Evolutionary conservation across 2,329 filamentous ascomycete genomes (phyloP), one percentile per base, ranked within the genome.

Genomic region (Cryphonectria naterciae): DNA sequence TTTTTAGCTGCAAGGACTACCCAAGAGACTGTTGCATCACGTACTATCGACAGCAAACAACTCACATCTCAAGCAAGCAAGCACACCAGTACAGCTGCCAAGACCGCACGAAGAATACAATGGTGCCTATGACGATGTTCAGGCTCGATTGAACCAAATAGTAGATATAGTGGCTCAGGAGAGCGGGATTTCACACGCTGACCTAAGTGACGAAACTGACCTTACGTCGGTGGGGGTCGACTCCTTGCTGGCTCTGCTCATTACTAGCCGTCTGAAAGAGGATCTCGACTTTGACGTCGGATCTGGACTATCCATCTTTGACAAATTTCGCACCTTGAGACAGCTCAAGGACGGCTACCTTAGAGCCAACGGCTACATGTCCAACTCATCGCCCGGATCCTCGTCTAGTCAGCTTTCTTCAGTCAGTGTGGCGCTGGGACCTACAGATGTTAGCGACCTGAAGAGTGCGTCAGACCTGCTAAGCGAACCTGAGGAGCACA

Each of bases 191-290:
- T n/a, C 61, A 13, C 22, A 25, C 13, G 41, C 46, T 4, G 67
- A 69, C 8, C 37, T 69, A 8, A 56, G 46, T 13, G 15, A 37
- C 17, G 67, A 69, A 17, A 65, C 43, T 8, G 60, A 69, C 15
- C 56, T 69, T 35, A 56, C 60, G 15, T 25, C 39, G 13, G 25
- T 69, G 22, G 68, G 68, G 6, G 60, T 69, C 7, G 62, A 69
- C 49, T 69, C 68, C 22, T n/a, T 65, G 13, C 61, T 69, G 1
- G 32, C 61, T 25, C 35, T 69, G 11, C 54, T 54, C 5, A 65
- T 69, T n/a, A 49, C 61, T 25, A 46, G 61, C 13, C 37, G 68
- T 3, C 54, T 69, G n/a, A 39, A 65, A n/a, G 68, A 69, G n/a
- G 68, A 65, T 19, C 60, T 69, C n/a, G 61, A 37, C 5, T 8